phyloP scores from a whole-genome alignment of 495 filamentous ascomycete genomes.

The Aspergillus indologenus region DNA sequence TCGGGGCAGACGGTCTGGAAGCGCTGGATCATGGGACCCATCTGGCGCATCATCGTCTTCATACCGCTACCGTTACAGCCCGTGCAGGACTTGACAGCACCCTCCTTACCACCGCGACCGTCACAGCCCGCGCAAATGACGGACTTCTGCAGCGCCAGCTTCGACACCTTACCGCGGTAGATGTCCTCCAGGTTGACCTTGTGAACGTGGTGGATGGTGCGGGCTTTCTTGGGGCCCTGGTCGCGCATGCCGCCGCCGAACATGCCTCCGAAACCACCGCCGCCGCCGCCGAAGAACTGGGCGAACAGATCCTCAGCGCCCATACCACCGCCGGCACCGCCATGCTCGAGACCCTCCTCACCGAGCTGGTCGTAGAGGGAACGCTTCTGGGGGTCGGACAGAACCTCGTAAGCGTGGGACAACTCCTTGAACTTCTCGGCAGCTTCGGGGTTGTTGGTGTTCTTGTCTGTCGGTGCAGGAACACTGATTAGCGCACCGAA shows the following conservation, averaged over 20 bases:
- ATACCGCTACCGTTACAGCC: slow-evolving; percentile 92
- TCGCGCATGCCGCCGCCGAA: slow-evolving; percentile 81
- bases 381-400: slow-evolving; percentile 90
- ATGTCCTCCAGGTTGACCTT: slow-evolving; percentile 97
- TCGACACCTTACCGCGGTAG: slow-evolving; percentile 96
- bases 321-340: slow-evolving; percentile 82
- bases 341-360: slow-evolving; percentile 89
- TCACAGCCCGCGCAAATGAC: slow-evolving; percentile 95
- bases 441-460: slow-evolving; percentile 85
- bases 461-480: slow-evolving; percentile 69
- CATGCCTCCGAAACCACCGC: slow-evolving; percentile 79
- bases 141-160: slow-evolving; percentile 93
- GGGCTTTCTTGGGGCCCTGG: slow-evolving; percentile 85
- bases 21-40: slow-evolving; percentile 99
- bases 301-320: slow-evolving; percentile 95
- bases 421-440: slow-evolving; percentile 98
- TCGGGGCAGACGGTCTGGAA: slow-evolving; percentile 99
- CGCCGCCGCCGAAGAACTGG: slow-evolving; percentile 94
- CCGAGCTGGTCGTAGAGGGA: slow-evolving; percentile 94
- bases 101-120: slow-evolving; percentile 95
- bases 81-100: slow-evolving; percentile 85
- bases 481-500: slow-evolving; percentile 10
- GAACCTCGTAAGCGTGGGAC: slow-evolving; percentile 89
- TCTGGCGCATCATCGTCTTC: slow-evolving; percentile 99
- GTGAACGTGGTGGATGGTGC: slow-evolving; percentile 95